Evolutionary conservation across 139 green algal genomes (phyloP).

Genomic region (Volvox africanus): DNA sequence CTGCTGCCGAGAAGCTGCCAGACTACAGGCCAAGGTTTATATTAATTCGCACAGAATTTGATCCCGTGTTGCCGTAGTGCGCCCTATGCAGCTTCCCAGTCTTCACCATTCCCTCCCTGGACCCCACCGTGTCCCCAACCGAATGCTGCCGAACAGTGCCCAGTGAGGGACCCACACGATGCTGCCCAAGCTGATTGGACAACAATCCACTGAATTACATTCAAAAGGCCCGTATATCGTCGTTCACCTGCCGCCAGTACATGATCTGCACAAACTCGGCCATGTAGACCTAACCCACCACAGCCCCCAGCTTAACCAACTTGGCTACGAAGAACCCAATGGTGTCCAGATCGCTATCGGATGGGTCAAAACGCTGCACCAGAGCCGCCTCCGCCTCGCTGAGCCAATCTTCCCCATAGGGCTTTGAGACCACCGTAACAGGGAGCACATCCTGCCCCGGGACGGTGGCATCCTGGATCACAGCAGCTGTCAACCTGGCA

Average conservation of each 20-base stretch:
- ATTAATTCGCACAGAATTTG: no score
- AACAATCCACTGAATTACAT: background rate
- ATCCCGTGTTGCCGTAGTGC: no score
- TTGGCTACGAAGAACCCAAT: conserved; percentile 94
- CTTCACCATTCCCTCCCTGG: background rate
- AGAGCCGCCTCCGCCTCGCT: conserved; percentile 71
- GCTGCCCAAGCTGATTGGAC: background rate
- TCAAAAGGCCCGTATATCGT: background rate
- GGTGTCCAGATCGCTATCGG: conserved; percentile 69
- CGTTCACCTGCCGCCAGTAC: background rate
- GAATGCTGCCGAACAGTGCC: background rate
- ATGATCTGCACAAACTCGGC: background rate
- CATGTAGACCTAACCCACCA: background rate
- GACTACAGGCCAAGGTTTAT: no score
- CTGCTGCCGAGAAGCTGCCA: no score
- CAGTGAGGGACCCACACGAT: no score
- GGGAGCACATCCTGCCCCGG: background rate
- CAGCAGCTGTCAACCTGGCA: background rate
- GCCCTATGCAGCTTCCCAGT: background rate
- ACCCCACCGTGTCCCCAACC: no score
- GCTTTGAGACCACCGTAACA: background rate
- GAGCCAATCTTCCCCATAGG: conserved; percentile 68
- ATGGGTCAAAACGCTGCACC: conserved; percentile 91
- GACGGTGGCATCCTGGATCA: background rate
- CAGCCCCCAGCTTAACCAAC: conserved; percentile 71